Conservation (phyloP, 352 stramenopile species). For the Peronospora destructor region DNA sequence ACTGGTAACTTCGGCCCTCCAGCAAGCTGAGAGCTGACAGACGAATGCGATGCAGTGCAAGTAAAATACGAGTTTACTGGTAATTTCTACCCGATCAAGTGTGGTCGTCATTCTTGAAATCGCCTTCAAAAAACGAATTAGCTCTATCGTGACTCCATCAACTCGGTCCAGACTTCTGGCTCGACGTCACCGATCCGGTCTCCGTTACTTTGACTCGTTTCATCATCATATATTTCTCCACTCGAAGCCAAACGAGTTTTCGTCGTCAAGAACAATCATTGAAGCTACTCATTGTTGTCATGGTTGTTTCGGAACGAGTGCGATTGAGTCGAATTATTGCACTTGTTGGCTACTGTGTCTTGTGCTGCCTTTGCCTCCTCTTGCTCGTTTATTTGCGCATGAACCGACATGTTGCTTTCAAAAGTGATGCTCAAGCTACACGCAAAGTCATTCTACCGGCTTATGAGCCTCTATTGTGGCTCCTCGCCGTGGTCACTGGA, state of each 20-base stretch:
- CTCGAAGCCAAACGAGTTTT: not conserved
- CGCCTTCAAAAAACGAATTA: no score
- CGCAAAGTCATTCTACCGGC: slow-evolving; percentile 49
- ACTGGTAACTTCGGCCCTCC: not conserved
- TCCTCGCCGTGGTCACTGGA: slow-evolving; percentile 28
- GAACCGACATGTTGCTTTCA: slow-evolving; percentile 37
- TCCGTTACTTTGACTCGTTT: not conserved
- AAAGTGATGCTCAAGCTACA: slow-evolving; percentile 31
- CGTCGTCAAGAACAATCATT: not conserved
- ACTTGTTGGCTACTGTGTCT: slow-evolving; percentile 30
- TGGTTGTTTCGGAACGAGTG: slow-evolving; percentile 10
- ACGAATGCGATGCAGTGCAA: not conserved
- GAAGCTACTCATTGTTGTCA: not conserved
- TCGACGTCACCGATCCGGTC: not conserved
- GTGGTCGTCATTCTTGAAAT: not conserved
- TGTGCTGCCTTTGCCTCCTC: slow-evolving; percentile 29
- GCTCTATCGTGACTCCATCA: not conserved
- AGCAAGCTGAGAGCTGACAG: not conserved
- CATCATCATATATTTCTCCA: not conserved
- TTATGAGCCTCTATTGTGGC: slow-evolving; percentile 53
- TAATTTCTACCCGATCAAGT: not conserved
- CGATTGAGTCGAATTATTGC: slow-evolving; percentile 27
- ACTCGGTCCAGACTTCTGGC: not conserved
- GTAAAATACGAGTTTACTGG: not conserved
- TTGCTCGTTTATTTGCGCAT: slow-evolving; percentile 40